Evolutionary conservation across 805 yeast genomes (phyloP), one percentile per base, ranked within the genome.

Genomic region (Saturnispora mendoncae): DNA sequence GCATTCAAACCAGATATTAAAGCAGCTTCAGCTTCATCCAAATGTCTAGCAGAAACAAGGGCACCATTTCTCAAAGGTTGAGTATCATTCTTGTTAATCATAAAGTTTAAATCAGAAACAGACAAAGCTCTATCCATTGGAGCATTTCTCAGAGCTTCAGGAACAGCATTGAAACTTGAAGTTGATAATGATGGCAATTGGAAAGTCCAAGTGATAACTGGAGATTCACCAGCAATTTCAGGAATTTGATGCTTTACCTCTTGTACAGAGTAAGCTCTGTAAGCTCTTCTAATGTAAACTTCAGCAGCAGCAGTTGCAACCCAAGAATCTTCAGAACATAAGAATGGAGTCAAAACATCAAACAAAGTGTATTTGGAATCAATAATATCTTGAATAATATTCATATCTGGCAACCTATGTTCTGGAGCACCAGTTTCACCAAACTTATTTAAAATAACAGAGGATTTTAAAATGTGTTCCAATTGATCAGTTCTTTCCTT

Each of bases 221-320:
- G 94, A 33, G 67, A 65, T 7, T 69, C 73, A 19, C 62, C 52
- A 42, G 74, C 70, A 41, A 63, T 69, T 20, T 50, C 45, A 26
- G 67, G 60, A 52, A 67, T 65, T 48, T 72, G 75, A 56, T 85
- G 84, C 41, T 68, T 66, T 41, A 94, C 74, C 48, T 80, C 82
- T 42, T 84, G 80, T 47, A 92, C 80, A 31, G 86, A 80, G 67
- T 94, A 92, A 29, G 97, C 97, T 57, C 97, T 79, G 70, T 88
- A 92, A 34, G 97, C 94, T 62, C 98, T 82, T 62, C 97, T 82
- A 46, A 88, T 80, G 63, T 92, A 92, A 45, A 92, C 95, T 65
- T 92, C 97, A 35, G 95, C 86, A 28, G 98, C 97, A 28, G 98
- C 97, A 50, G 90, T 76, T 3, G 90, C 83, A 46, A 92, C 90